phyloP scores from a whole-genome alignment of 2,329 filamentous ascomycete genomes.

The Fusarium clavum region DNA sequence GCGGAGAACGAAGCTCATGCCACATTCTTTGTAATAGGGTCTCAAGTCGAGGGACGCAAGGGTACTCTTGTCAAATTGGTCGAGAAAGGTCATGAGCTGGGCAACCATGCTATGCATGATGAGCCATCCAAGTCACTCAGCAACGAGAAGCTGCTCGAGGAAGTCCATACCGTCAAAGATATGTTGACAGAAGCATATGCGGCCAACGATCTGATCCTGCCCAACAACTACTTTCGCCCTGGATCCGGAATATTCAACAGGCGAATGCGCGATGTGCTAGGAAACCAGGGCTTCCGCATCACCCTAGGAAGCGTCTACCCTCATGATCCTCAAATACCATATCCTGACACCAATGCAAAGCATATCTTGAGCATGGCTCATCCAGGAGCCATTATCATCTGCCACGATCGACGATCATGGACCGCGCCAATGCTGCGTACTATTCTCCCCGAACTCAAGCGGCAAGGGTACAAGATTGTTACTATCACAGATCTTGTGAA shows the following conservation, averaged over 20 bases:
- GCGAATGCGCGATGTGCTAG: constrained; percentile 72
- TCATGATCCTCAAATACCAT: constrained; percentile 87
- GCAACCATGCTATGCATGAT: constrained; percentile 91
- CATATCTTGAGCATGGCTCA: constrained; percentile 85
- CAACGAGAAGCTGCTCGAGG: constrained; percentile 66
- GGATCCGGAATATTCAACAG: constrained; percentile 86
- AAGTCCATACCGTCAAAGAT: constrained; percentile 74
- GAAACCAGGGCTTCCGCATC: constrained; percentile 73
- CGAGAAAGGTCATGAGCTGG: constrained; percentile 76
- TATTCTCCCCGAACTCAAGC: constrained; percentile 77
- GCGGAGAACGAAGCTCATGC: constrained; percentile 74
- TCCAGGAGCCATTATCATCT: constrained; percentile 84
- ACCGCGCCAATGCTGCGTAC: constrained; percentile 80
- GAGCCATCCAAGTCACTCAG: constrained; percentile 75
- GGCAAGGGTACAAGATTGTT: constrained; percentile 76
- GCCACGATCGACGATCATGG: constrained; percentile 87
- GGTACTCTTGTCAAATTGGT: constrained; percentile 68
- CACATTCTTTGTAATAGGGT: constrained; percentile 91
- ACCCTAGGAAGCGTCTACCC: constrained; percentile 90
- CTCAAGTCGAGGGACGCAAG: constrained; percentile 72
- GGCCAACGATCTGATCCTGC: constrained; percentile 57
- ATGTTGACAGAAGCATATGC: constrained; percentile 69
- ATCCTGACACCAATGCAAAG: constrained; percentile 75
- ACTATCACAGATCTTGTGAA: constrained; percentile 76
- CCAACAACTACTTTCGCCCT: constrained; percentile 79